Percentiles rank a stretch among this genome's conserved stretches.
Conservation (phyloP, 371 early-diverging fungal genomes). For the Lichtheimia ornata region DNA sequence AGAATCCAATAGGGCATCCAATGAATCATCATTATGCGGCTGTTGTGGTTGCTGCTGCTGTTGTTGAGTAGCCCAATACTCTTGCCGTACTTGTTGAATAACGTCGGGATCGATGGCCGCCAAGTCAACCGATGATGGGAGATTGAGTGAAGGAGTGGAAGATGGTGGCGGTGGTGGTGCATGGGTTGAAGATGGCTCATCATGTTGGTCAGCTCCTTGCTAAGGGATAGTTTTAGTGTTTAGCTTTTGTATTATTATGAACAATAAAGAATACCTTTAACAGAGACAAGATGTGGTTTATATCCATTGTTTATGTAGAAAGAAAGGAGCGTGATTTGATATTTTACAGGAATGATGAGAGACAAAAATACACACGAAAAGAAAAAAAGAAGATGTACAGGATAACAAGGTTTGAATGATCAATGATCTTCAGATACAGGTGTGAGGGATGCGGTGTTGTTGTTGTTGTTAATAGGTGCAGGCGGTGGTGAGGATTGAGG, state of each 20-base stretch:
- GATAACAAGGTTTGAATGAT: neutral
- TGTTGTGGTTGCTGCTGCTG: neutral
- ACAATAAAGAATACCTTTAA: slow-evolving; percentile 11
- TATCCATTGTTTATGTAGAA: slow-evolving; percentile 10
- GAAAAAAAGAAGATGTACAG: slow-evolving; percentile 1
- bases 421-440: slow-evolving; percentile 8
- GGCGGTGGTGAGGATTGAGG: slow-evolving; percentile 38
- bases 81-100: slow-evolving; percentile 40
- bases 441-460: neutral
- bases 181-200: neutral
- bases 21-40: slow-evolving; percentile 6
- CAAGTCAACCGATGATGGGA: slow-evolving; percentile 23
- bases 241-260: neutral
- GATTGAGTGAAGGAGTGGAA: neutral
- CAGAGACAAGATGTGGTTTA: slow-evolving; percentile 16
- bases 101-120: slow-evolving; percentile 34
- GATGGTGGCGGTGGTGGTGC: neutral
- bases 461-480: slow-evolving; percentile 17
- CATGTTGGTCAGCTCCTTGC: neutral
- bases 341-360: neutral
- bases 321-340: neutral
- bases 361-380: neutral
- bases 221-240: neutral
- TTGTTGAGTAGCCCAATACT: slow-evolving; percentile 18
- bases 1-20: slow-evolving; percentile 18